Evolutionary conservation across 192 early-diverging fungal genomes (phyloP).

Genomic region (Rhizophagus sp.): DNA sequence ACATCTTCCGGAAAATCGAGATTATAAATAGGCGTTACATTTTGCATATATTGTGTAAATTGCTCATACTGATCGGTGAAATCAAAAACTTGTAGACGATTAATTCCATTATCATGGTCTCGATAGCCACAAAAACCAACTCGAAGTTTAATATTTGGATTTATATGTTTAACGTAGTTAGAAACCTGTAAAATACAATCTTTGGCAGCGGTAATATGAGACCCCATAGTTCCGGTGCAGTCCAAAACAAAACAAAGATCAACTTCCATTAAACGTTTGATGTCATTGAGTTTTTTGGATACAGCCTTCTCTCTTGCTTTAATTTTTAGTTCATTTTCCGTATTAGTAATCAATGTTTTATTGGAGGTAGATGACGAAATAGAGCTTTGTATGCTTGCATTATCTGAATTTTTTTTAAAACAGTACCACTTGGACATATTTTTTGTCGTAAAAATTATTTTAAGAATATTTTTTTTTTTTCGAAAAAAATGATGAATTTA

Average conservation of each 20-base stretch:
- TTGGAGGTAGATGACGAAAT: too few species aligned
- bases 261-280: neutral
- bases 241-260: slow-evolving; percentile 14
- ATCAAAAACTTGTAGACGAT: neutral
- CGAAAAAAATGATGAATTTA: too few species aligned
- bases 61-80: neutral
- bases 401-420: too few species aligned
- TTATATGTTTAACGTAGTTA: neutral
- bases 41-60: neutral
- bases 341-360: too few species aligned
- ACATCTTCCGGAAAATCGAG: neutral
- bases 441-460: too few species aligned
- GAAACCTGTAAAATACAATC: slow-evolving; percentile 17
- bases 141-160: slow-evolving; percentile 22
- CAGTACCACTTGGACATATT: too few species aligned
- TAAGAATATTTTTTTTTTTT: too few species aligned
- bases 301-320: neutral
- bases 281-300: neutral
- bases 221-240: neutral
- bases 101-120: neutral
- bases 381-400: too few species aligned
- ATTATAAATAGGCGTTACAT: neutral
- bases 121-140: slow-evolving; percentile 31
- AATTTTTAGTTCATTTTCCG: too few species aligned
- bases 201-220: slow-evolving; percentile 15